These are phyloP conservation scores for Psilocybe subaeruginosa DNA, from an alignment of 768 basidiomycete genomes.

Conservation along the genomic window DNA sequence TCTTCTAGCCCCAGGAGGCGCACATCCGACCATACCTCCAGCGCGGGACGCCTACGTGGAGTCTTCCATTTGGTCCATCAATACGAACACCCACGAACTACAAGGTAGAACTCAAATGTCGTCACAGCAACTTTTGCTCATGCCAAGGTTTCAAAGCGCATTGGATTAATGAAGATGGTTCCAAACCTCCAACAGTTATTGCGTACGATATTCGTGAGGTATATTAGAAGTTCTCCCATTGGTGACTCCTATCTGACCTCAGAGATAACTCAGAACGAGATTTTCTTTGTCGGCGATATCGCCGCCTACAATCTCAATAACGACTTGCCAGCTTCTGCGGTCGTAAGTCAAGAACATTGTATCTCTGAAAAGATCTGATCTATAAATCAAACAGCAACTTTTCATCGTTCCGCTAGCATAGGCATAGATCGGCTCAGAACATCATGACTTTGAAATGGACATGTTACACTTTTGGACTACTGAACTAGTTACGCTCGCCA, in stretches of 20 bases:
- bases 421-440: too few relatives aligned
- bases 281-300: constrained; percentile 49
- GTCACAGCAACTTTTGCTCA: constrained; percentile 2
- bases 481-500: too few relatives aligned
- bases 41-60: constrained; percentile 30
- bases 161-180: constrained; percentile 49
- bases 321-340: constrained; percentile 30
- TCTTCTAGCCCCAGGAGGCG: constrained; percentile 33
- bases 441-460: too few relatives aligned
- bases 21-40: constrained; percentile 30
- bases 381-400: constrained; percentile 17
- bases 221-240: constrained; percentile 1
- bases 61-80: constrained; percentile 50
- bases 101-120: constrained; percentile 32
- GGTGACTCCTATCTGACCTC: not conserved
- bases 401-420: constrained; percentile 19
- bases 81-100: constrained; percentile 39
- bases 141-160: constrained; percentile 33
- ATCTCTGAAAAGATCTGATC: not conserved
- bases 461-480: too few relatives aligned
- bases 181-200: constrained; percentile 36
- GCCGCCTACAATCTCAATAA: constrained; percentile 39
- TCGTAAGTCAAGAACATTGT: constrained; percentile 31
- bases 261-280: constrained; percentile 27
- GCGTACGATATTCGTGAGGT: constrained; percentile 40